Base-by-base conservation (phyloP, 2,329 filamentous ascomycete genomes). In the Pseudogymnoascus sp. region DNA sequence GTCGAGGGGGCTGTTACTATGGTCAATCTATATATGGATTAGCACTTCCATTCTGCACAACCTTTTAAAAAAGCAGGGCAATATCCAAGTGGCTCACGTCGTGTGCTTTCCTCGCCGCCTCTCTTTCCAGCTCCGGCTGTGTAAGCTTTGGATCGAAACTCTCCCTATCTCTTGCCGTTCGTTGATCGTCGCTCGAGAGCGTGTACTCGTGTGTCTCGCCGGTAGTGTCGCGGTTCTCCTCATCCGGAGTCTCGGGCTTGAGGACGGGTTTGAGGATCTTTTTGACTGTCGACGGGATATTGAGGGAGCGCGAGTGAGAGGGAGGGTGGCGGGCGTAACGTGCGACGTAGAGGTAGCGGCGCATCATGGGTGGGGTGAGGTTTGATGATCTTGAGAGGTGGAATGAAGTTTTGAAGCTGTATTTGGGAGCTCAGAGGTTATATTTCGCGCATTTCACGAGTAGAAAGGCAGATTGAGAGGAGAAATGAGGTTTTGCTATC, bases 121-220 rank as follows among this genome's bases (percentile, higher is more conserved):
- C 38, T 17, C 33, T 59, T 33, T 59, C 58, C 1, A 39, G 35
- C 2, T 59, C 58, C 58, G 58, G 58, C 17, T 27, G 17, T 13
- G 58, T 59, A 38, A 41, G 2, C 17, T 59, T 59, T 6, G 58
- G 58, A 39, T 59, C 58, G 6, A 39, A 59, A 17, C 35, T 41
- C 35, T 6, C 58, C 33, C 25, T 41, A 59, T 59, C 38, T 33
- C 15, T 38, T 17, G 58, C 58, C 12, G 38, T 31, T 25, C 27
- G 33, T 13, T 41, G 33, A 39, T 59, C 58, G 33, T 38, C 38
- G 21, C 58, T 41, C 21, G 58, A 59, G 13, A 38, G 15, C 58
- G 58, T n/a, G 27, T 59, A 59, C 5, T 59, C 58, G 33, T 59
- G 38, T 21, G 58, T 41, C 58, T 59, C 58, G 12, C 58, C 35